These are phyloP conservation scores for Hura crepitans DNA, from an alignment of 441 rosid genomes.

Conservation along the genomic window DNA sequence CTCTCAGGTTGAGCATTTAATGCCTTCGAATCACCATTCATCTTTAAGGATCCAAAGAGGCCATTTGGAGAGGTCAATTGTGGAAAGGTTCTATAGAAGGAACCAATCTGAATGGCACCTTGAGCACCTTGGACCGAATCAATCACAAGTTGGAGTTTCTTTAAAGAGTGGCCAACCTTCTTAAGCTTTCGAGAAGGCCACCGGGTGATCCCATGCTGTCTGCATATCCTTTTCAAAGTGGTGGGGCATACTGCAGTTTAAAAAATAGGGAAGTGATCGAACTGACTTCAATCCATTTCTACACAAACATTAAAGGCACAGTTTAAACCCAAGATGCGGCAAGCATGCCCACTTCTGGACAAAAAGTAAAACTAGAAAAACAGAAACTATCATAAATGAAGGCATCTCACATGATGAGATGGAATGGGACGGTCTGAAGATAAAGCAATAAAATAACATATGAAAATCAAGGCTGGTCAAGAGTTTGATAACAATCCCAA, in stretches of 20 bases:
- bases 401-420: not conserved
- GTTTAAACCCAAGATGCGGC: not conserved
- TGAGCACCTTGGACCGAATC: conserved; percentile 38
- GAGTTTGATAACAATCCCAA: not conserved
- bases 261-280: conserved; percentile 18
- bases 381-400: not conserved
- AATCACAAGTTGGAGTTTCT: conserved; percentile 34
- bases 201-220: conserved; percentile 30
- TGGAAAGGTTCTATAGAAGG: conserved; percentile 46
- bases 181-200: conserved; percentile 40
- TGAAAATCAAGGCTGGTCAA: not conserved
- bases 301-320: not conserved
- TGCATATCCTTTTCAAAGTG: conserved; percentile 48
- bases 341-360: not conserved
- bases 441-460: not conserved
- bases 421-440: not conserved
- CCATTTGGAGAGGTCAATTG: conserved; percentile 34
- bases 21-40: conserved; percentile 13
- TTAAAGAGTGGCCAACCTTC: conserved; percentile 33
- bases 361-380: not conserved
- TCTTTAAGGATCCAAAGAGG: conserved; percentile 21
- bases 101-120: conserved; percentile 39
- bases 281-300: not conserved
- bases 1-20: conserved; percentile 22
- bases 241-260: conserved; percentile 49